Conservation (phyloP, 2,329 filamentous ascomycete species). For the Epichloe amarillans region DNA sequence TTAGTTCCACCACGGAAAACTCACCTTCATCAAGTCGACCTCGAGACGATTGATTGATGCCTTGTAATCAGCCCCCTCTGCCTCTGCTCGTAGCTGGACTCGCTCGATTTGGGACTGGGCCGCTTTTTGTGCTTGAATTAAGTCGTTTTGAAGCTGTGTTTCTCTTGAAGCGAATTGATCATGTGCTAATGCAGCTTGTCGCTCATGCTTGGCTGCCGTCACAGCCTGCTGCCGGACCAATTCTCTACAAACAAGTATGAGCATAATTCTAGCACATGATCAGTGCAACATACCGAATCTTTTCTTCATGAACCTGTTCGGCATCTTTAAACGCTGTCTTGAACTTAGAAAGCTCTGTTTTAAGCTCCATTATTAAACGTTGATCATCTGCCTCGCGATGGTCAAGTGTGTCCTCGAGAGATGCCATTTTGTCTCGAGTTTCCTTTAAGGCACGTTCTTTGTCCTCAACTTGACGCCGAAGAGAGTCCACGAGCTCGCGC, state of each 20-base stretch:
- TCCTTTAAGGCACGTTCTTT: constrained; percentile 43
- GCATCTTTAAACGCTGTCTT: constrained; percentile 16
- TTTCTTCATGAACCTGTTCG: constrained; percentile 22
- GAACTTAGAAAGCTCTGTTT: constrained; percentile 13
- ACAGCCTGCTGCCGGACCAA: constrained; percentile 14
- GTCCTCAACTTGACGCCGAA: constrained; percentile 65
- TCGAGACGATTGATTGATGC: constrained; percentile 48
- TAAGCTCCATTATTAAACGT: constrained; percentile 44
- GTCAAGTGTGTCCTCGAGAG: constrained; percentile 42
- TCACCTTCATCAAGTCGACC: constrained; percentile 47
- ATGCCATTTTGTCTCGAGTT: constrained; percentile 29
- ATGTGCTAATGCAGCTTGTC: constrained; percentile 8
- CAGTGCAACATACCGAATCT: constrained; percentile 34
- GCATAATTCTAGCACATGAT: not conserved
- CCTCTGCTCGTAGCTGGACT: constrained; percentile 36
- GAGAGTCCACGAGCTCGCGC: constrained; percentile 78
- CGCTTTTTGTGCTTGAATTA: constrained; percentile 33
- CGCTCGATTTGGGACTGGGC: constrained; percentile 37
- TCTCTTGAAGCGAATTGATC: constrained; percentile 12
- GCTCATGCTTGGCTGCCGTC: constrained; percentile 12
- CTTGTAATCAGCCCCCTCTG: constrained; percentile 50
- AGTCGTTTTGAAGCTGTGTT: constrained; percentile 19
- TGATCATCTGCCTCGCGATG: constrained; percentile 64
- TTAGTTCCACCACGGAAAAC: not conserved
- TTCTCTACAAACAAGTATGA: constrained; percentile 1